Base-by-base conservation (phyloP, 805 yeast genomes). In the Schizosaccharomyces lindneri region DNA sequence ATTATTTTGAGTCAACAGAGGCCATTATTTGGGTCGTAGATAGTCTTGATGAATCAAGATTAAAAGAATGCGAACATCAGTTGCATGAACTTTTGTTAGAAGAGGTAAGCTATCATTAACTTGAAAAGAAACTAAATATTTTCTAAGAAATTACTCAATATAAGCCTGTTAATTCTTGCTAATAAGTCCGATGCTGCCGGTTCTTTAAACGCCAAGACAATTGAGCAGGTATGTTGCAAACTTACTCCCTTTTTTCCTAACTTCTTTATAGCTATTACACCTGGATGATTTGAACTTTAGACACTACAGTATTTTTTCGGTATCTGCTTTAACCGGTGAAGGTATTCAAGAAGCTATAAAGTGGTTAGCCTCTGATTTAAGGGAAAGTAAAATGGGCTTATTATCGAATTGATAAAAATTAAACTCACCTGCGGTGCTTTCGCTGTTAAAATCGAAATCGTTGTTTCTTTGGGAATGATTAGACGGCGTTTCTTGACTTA, bases 21-120 rank as follows among this genome's bases (percentile, higher is more conserved):
- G 79, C 81, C 5, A 73, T 89, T 19, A 71, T 89, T 13, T 89
- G 96, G 96, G 95, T 89, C 24, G 77, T 90, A 5, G 97, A 90
- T 71, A 77, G 81, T 2, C 70, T 72, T 15, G 79, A 83, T 24
- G 68, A 79, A 32, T 81, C 79, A 59, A 72, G 96, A 61, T 72
- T 87, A 31, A 68, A 72, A 7, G 94, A 85, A 71, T 83, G 84
- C 65, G 76, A 79, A 61, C 63, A 64, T 0, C 96, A 88, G 71
- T 75, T 89, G 59, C 76, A 75, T 43, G 79, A 77, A 59, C 79
- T 85, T 3, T 70, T 87, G 15, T 70, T 71, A 41, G 89, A 84
- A 67, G 90, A 59, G n/a, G 55, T 41, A 59, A 21, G 48, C 31
- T 29, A 51, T 27, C 21, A 21, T 55, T 46, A 2, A 6, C 6